phyloP scores from a whole-genome alignment of 306 rosid species.

The Vigna angularis region DNA sequence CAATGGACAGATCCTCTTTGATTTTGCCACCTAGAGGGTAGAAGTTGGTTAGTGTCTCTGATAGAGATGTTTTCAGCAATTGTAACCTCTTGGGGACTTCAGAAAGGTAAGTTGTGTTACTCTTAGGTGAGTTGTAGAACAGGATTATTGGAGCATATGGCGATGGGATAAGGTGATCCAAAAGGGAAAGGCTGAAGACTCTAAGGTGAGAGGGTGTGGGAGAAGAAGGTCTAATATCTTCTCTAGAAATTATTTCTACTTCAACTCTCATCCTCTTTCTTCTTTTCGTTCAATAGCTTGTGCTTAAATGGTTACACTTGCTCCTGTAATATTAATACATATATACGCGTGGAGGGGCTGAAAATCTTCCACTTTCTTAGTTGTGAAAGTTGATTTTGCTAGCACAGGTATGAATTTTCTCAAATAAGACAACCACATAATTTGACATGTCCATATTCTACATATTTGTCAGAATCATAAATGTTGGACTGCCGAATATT shows the following conservation, averaged over 20 bases:
- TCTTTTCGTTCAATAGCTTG: not conserved
- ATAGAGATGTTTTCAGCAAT: conserved; percentile 53
- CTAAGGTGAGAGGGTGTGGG: conserved; percentile 49
- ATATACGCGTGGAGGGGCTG: not conserved
- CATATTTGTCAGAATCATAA: not conserved
- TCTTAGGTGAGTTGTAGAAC: conserved; percentile 17
- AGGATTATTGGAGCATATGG: conserved; percentile 40
- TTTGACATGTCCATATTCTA: not conserved
- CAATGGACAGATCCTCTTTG: conserved; percentile 44
- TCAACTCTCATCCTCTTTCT: conserved; percentile 7
- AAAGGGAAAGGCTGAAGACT: conserved; percentile 46
- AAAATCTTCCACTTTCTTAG: not conserved
- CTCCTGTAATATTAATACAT: not conserved
- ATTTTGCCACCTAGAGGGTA: conserved; percentile 64
- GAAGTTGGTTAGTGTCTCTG: conserved; percentile 51
- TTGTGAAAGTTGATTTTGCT: not conserved
- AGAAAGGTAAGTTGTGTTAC: not conserved
- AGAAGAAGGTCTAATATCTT: conserved; percentile 51
- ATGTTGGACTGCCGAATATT: not conserved
- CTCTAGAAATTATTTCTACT: conserved; percentile 46
- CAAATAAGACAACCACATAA: not conserved
- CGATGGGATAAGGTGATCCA: conserved; percentile 49
- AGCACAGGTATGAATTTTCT: not conserved
- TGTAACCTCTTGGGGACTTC: conserved; percentile 24
- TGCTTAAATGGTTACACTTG: not conserved